These are phyloP conservation scores for Saturnispora diversa DNA, from an alignment of 805 yeast species.

Conservation along the genomic window DNA sequence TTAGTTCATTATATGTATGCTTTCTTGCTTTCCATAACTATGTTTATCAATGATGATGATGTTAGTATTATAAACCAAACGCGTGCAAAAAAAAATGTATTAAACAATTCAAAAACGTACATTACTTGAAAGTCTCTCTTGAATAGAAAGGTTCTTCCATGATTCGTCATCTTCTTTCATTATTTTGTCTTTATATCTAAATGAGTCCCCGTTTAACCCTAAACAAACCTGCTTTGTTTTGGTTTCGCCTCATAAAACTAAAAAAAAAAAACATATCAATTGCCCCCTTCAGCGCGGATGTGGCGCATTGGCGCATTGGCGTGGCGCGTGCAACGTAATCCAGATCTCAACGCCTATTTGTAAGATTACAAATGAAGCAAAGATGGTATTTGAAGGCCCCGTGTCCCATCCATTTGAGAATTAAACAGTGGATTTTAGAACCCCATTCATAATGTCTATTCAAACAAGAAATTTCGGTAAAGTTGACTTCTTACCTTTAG, in stretches of 20 bases:
- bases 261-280: no score
- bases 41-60: neutral
- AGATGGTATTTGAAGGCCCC: no score
- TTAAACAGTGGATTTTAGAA: no score
- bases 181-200: neutral
- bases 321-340: no score
- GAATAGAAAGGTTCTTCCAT: slow-evolving; percentile 52
- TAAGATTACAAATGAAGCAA: no score
- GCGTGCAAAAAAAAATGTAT: slow-evolving; percentile 8
- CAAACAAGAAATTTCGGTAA: slow-evolving; percentile 52
- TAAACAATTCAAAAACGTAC: slow-evolving; percentile 26
- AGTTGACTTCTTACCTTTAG: slow-evolving; percentile 54
- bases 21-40: slow-evolving; percentile 76
- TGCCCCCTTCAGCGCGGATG: no score
- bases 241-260: no score
- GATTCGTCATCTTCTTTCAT: slow-evolving; percentile 45
- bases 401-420: no score
- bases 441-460: slow-evolving; percentile 61
- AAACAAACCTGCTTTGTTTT: no score
- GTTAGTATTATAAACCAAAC: slow-evolving; percentile 6
- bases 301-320: no score
- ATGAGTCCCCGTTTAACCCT: no score
- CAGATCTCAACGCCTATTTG: no score
- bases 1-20: slow-evolving; percentile 66
- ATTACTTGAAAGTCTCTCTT: slow-evolving; percentile 59